Base-by-base conservation (phyloP, 306 rosid genomes). In the Cucumis hystrix region DNA sequence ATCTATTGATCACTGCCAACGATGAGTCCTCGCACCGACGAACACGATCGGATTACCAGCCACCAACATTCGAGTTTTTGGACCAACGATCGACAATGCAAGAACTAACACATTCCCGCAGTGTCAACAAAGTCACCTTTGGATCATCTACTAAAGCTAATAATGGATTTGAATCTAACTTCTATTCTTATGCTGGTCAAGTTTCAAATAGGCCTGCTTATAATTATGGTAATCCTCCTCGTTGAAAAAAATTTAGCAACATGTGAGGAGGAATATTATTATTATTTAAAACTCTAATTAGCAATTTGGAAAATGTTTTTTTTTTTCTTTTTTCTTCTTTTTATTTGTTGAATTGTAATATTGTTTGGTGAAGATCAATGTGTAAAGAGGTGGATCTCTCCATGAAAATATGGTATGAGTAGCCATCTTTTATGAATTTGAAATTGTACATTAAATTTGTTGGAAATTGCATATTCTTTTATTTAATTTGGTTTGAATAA, bases 11-110 rank as follows among this genome's bases (percentile, higher is more conserved):
- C 62, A 45, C 52, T 1, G 30, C 30, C 10, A 61, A 86, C 0
- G 79, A 84, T 8, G 97, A 93, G 5, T 90, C 97, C 1, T 89
- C 94, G 78, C 97, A 89, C 57, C 83, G 96, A 66, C 87, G 96
- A 74, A 84, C 92, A 1, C 77, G 87, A 25, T 90, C 96, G 3
- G 96, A 92, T 5, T 86, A 76, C 54, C 92, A 85, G 68, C 89
- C 84, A 45, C 86, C 89, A 16, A 55, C 80, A 2, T 2, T 69
- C 1, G 82, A 84, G 41, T 80, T 83, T 80, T 64, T 61, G 16
- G 80, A 85, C 51, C 89, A 82, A 10, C 78, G 84, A 66, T 64
- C 81, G 14, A 81, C 56, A 33, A n/a, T n/a, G n/a, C 25, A 17
- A 13, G 79, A 81, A 41, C 49, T 55, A 11, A 1, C 10, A 23